Evolutionary conservation across 2,329 filamentous ascomycete species (phyloP).

Genomic region (Aureobasidium namibiae): DNA sequence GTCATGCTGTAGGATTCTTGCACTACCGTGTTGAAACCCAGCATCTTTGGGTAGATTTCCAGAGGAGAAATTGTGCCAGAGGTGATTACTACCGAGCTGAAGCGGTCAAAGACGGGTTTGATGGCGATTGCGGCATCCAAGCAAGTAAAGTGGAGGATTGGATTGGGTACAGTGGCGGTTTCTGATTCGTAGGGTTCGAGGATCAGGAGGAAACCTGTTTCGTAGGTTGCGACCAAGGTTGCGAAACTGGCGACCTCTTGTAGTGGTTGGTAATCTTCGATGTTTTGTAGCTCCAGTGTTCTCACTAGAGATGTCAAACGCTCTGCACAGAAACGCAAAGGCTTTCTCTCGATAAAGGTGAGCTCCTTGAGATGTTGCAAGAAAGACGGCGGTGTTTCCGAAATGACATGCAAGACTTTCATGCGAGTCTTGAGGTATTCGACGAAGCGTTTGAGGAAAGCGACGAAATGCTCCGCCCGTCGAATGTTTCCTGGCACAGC

Average conservation of each 20-base stretch:
- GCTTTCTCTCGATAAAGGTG: conserved; percentile 96
- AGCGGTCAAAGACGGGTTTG: conserved; percentile 93
- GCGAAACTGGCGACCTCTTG: conserved; percentile 98
- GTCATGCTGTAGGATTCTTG: conserved; percentile 99
- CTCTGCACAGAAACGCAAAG: conserved; percentile 88
- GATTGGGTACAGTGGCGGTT: conserved; percentile 89
- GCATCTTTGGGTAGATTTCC: conserved; percentile 99
- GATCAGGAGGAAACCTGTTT: conserved; percentile 91
- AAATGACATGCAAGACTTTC: conserved; percentile 96
- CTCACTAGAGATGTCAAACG: conserved; percentile 87
- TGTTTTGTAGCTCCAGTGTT: conserved; percentile 91
- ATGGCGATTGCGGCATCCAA: conserved; percentile 97
- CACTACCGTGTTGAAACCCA: conserved; percentile 83
- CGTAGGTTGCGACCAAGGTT: conserved; percentile 90
- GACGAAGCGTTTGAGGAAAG: conserved; percentile 92
- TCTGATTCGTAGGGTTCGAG: conserved; percentile 97
- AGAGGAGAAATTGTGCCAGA: conserved; percentile 94
- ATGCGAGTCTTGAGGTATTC: conserved; percentile 93
- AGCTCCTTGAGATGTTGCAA: conserved; percentile 86
- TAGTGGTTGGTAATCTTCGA: conserved; percentile 93
- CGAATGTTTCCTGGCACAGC: conserved; percentile 95
- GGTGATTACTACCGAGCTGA: conserved; percentile 96
- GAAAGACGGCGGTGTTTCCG: conserved; percentile 92
- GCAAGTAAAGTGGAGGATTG: conserved; percentile 93
- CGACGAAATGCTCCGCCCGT: conserved; percentile 88